Evolutionary conservation across 805 yeast genomes (phyloP).

Genomic region (Ogataea kodamae): DNA sequence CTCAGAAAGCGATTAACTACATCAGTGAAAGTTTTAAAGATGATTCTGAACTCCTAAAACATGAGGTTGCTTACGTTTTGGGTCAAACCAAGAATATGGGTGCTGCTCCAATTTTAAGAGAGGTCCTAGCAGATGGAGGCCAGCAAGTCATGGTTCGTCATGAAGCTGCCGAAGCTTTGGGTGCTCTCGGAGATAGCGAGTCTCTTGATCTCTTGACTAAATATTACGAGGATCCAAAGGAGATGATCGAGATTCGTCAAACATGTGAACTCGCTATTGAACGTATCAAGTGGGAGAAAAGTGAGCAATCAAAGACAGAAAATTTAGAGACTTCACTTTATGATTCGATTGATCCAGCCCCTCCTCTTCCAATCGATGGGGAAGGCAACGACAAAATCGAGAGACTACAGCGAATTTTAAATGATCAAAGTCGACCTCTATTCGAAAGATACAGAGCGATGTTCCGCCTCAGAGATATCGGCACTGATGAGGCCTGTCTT

Average conservation of each 20-base stretch:
- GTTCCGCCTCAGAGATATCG: slow-evolving; percentile 96
- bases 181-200: slow-evolving; percentile 83
- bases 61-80: slow-evolving; percentile 94
- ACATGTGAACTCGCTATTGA: slow-evolving; percentile 97
- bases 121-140: slow-evolving; percentile 56
- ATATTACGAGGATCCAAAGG: slow-evolving; percentile 67
- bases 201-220: slow-evolving; percentile 64
- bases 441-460: slow-evolving; percentile 97
- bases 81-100: slow-evolving; percentile 89
- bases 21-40: slow-evolving; percentile 82
- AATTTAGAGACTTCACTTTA: slow-evolving; percentile 70
- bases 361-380: slow-evolving; percentile 72
- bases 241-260: slow-evolving; percentile 80
- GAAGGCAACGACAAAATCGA: slow-evolving; percentile 53
- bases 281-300: slow-evolving; percentile 88
- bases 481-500: slow-evolving; percentile 85
- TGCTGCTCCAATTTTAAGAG: slow-evolving; percentile 73
- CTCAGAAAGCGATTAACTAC: slow-evolving; percentile 68
- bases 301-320: slow-evolving; percentile 64
- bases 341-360: slow-evolving; percentile 95
- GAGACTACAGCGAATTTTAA: slow-evolving; percentile 63
- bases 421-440: slow-evolving; percentile 72
- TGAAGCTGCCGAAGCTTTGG: slow-evolving; percentile 98
- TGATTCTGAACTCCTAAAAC: slow-evolving; percentile 86
- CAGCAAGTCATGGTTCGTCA: slow-evolving; percentile 98